Base-by-base conservation (phyloP, 176 grass and related monocot genomes). In the Canna indica region DNA sequence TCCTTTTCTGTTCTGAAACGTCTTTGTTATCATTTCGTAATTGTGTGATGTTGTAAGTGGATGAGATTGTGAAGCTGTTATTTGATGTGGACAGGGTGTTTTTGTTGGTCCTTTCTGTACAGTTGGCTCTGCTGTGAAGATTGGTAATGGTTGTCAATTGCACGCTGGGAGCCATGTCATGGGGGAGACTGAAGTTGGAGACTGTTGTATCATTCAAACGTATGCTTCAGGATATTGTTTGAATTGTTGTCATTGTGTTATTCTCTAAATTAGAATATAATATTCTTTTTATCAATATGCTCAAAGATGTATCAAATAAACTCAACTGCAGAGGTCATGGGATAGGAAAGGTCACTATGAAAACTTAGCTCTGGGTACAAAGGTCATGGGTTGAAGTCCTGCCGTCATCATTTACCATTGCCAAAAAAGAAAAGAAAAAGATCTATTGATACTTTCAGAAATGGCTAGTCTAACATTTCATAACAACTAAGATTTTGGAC, bases 81-180 rank as follows among this genome's bases (percentile, higher is more conserved):
- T 2, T 57, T 52, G 71, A 25, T 48, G 18, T 53, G 68, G 64
- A 35, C 70, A 90, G 88, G 79, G 77, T 73, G 88, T 97, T 45
- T 77, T 77, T 1, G 78, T 92, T 53, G 93, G 93, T 2, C 93
- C 88, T 31, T 92, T 97, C 76, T 92, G 88, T 71, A 87, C 82
- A 6, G 79, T 97, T 42, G 87, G 84, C 3, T 70, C 75, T 87
- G 71, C 77, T 56, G 81, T 72, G 2, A 90, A 66, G 75, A 83
- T 97, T 59, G 89, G 86, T 57, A 79, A 97, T 80, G 59, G 75
- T 9, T 97, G 94, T 24, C 80, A 92, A 24, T 80, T 92, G 78
- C 83, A 89, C 38, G 81, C 77, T 0, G 88, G 88, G 74, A 85
- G 83, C 74, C 88, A 89, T 82, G 71, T 96, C 32, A 60, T 75